Evolutionary conservation across 495 filamentous ascomycete species (phyloP).

Genomic region (Aspergillus nidulans): DNA sequence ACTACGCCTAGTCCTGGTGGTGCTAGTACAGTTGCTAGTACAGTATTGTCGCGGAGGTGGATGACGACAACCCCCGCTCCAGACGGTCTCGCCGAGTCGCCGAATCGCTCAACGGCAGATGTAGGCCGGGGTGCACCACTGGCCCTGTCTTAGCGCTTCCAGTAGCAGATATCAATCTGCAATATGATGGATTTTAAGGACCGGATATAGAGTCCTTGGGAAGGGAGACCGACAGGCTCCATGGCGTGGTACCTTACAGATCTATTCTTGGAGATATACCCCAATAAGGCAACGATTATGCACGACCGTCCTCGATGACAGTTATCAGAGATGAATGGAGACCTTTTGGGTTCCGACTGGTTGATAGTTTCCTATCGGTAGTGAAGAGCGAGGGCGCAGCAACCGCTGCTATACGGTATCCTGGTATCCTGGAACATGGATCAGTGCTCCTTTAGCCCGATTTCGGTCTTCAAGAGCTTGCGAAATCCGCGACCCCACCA

Average conservation of each 20-base stretch:
- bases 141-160: background rate
- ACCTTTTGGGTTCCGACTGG: background rate
- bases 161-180: background rate
- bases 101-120: background rate
- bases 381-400: background rate
- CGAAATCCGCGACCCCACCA: background rate
- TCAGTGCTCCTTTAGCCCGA: background rate
- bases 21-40: no score
- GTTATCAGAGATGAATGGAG: background rate
- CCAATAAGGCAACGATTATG: slow-evolving; percentile 7
- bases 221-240: background rate
- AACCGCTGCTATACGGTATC: background rate
- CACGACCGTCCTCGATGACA: background rate
- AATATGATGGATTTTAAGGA: background rate
- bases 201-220: background rate
- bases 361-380: background rate
- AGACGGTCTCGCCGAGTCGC: background rate
- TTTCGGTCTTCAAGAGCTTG: background rate
- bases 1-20: no score
- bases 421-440: background rate
- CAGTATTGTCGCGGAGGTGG: background rate
- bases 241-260: slow-evolving; percentile 7
- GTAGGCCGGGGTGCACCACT: background rate
- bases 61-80: slow-evolving; percentile 4
- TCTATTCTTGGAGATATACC: slow-evolving; percentile 9